Evolutionary conservation across 768 basidiomycete species (phyloP).

Genomic region (Plicaturopsis crispa): DNA sequence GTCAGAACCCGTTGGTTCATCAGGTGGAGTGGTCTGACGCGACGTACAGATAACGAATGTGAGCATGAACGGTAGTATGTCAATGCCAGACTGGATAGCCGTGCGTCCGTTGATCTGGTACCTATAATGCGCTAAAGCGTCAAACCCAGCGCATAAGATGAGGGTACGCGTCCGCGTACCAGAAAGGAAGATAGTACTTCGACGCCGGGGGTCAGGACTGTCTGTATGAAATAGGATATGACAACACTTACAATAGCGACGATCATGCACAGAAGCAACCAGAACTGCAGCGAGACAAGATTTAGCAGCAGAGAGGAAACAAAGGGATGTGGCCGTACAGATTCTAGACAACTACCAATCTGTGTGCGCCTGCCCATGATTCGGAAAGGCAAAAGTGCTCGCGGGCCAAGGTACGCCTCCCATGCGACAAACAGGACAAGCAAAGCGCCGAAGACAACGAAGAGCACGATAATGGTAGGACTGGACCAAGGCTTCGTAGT

Average conservation of each 20-base stretch:
- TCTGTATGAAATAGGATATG: slow-evolving; percentile 3
- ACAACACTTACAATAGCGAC: slow-evolving; percentile 12
- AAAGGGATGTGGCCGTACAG: slow-evolving; percentile 5
- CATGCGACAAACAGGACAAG: slow-evolving; percentile 23
- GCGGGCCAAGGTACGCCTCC: slow-evolving; percentile 22
- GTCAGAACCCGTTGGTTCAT: no score
- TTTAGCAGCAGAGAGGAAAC: neutral
- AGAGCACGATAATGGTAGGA: slow-evolving; percentile 10
- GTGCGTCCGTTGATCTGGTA: slow-evolving; percentile 25
- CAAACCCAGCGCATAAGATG: no score
- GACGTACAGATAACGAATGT: no score
- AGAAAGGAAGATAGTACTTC: no score
- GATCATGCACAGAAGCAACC: slow-evolving; percentile 13
- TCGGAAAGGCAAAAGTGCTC: slow-evolving; percentile 30
- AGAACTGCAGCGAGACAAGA: slow-evolving; percentile 8
- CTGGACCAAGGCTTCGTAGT: no score
- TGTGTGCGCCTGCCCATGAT: slow-evolving; percentile 23
- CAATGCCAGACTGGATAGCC: slow-evolving; percentile 28
- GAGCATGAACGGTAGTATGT: slow-evolving; percentile 32
- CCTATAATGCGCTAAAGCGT: slow-evolving; percentile 16
- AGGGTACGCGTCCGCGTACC: no score
- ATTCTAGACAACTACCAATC: slow-evolving; percentile 19
- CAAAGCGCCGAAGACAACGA: slow-evolving; percentile 21
- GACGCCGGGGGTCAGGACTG: no score
- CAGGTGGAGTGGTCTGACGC: no score